A percentile compares a stretch with the other conserved stretches of the same genome.
phyloP scores from a whole-genome alignment of 805 yeast species.

The Hermanozyma aechmeae region DNA sequence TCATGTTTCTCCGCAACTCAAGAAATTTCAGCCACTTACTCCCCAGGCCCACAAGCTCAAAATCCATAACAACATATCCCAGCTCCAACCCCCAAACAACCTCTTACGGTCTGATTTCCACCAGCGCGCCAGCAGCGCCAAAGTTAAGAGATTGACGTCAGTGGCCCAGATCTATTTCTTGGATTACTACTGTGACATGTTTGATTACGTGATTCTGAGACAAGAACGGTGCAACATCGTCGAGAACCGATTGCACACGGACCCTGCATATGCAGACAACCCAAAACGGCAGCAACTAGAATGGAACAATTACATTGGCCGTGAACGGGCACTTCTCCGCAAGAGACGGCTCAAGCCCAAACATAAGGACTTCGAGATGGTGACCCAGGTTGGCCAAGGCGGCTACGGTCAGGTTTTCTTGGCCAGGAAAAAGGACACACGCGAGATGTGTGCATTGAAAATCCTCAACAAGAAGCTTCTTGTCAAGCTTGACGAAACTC shows the following conservation, averaged over 20 bases:
- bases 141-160: slow-evolving; percentile 77
- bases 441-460: slow-evolving; percentile 91
- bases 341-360: slow-evolving; percentile 87
- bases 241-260: slow-evolving; percentile 44
- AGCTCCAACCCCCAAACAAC: slow-evolving; percentile 9
- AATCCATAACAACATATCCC: slow-evolving; percentile 19
- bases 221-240: slow-evolving; percentile 74
- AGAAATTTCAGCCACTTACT: slow-evolving; percentile 3
- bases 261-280: slow-evolving; percentile 31
- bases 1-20: slow-evolving; percentile 15
- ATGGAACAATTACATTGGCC: slow-evolving; percentile 73
- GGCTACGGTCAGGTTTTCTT: slow-evolving; percentile 98
- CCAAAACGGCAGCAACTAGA: slow-evolving; percentile 30
- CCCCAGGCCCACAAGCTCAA: slow-evolving; percentile 9
- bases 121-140: slow-evolving; percentile 54
- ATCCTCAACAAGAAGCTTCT: slow-evolving; percentile 80
- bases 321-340: slow-evolving; percentile 78
- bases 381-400: slow-evolving; percentile 99
- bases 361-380: slow-evolving; percentile 90
- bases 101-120: slow-evolving; percentile 38
- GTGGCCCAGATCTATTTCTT: slow-evolving; percentile 91
- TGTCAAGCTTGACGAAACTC: slow-evolving; percentile 86
- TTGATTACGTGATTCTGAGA: slow-evolving; percentile 83
- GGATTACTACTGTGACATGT: slow-evolving; percentile 93
- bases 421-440: slow-evolving; percentile 88